Conservation (phyloP, 1,139 yeast species). For the Pichia norvegensis region DNA sequence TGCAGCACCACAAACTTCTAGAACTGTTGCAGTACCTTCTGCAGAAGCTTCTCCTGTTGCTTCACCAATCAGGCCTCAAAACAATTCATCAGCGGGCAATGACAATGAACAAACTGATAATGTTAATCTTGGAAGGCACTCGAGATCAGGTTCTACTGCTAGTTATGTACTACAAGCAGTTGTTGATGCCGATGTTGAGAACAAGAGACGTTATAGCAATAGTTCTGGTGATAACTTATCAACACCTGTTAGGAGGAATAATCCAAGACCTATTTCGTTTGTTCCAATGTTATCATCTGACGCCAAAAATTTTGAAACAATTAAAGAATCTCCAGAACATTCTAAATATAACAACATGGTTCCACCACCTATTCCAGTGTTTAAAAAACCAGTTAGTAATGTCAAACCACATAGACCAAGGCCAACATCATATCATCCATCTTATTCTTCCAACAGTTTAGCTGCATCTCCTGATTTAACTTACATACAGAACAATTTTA, state of each 20-base stretch:
- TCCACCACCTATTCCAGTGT: constrained; percentile 23
- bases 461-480: constrained; percentile 23
- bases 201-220: constrained; percentile 28
- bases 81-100: background rate
- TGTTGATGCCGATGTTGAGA: constrained; percentile 45
- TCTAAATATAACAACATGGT: constrained; percentile 10
- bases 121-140: constrained; percentile 14
- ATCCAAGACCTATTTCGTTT: constrained; percentile 17
- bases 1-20: constrained; percentile 47
- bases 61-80: constrained; percentile 13
- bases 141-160: constrained; percentile 40
- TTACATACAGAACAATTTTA: constrained; percentile 21
- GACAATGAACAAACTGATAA: background rate
- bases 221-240: constrained; percentile 11
- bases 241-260: constrained; percentile 12
- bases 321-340: constrained; percentile 26
- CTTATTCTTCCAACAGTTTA: constrained; percentile 28
- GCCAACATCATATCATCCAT: constrained; percentile 76
- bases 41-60: constrained; percentile 27
- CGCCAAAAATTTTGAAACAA: constrained; percentile 22
- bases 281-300: constrained; percentile 13
- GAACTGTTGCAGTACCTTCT: constrained; percentile 43
- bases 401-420: constrained; percentile 48
- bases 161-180: constrained; percentile 62
- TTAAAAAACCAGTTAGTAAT: constrained; percentile 12